phyloP scores from a whole-genome alignment of 805 yeast genomes.

The Barnettozyma botsteinii region DNA sequence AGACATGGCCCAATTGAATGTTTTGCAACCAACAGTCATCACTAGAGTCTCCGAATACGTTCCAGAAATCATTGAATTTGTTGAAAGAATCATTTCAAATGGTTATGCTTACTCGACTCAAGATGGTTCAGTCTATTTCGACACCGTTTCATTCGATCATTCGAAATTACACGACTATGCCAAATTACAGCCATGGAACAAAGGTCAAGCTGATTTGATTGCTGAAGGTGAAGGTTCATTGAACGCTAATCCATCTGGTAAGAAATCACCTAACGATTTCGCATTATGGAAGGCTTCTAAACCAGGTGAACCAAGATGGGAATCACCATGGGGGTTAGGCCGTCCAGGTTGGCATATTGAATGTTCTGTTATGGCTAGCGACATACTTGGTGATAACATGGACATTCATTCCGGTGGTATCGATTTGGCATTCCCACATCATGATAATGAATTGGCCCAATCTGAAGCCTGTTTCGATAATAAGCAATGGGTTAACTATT shows the following conservation, averaged over 20 bases:
- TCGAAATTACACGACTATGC: slow-evolving; percentile 78
- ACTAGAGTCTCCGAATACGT: slow-evolving; percentile 95
- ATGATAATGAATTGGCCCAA: slow-evolving; percentile 97
- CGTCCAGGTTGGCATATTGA: slow-evolving; percentile 99
- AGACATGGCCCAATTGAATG: slow-evolving; percentile 84
- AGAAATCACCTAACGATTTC: slow-evolving; percentile 76
- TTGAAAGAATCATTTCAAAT: slow-evolving; percentile 63
- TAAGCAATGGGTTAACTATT: slow-evolving; percentile 94
- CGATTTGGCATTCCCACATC: slow-evolving; percentile 97
- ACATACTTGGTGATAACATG: slow-evolving; percentile 72
- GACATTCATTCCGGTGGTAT: slow-evolving; percentile 97
- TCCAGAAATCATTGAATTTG: slow-evolving; percentile 84
- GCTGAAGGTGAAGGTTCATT: slow-evolving; percentile 95
- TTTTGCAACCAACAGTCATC: slow-evolving; percentile 75
- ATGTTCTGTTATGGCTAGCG: slow-evolving; percentile 98
- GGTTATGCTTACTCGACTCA: slow-evolving; percentile 80
- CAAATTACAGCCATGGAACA: slow-evolving; percentile 97
- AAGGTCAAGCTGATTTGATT: slow-evolving; percentile 77
- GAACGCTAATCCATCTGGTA: slow-evolving; percentile 46
- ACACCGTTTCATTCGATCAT: slow-evolving; percentile 75
- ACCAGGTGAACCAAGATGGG: slow-evolving; percentile 97
- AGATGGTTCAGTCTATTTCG: slow-evolving; percentile 96
- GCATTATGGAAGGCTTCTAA: slow-evolving; percentile 96
- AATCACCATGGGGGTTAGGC: slow-evolving; percentile 93
- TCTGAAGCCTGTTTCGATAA: slow-evolving; percentile 88